Base-by-base conservation (phyloP, 176 grass and related monocot species). In the Tillandsia fasciculata region DNA sequence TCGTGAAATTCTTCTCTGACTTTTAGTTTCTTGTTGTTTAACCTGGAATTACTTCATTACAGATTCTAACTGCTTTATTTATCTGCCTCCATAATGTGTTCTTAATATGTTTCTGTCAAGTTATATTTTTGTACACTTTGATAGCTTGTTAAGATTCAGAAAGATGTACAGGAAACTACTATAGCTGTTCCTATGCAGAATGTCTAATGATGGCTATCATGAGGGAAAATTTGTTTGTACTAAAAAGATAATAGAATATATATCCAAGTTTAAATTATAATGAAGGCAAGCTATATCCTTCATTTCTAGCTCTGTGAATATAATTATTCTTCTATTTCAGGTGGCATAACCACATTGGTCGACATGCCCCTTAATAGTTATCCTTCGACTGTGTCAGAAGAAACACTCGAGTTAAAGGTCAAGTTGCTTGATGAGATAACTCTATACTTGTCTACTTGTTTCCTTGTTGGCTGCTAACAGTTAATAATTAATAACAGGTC, bases 311-410 rank as follows among this genome's bases (percentile, higher is more conserved):
- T 18, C 53, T 69, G 1, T 20, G 7, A 28, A n/a, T 26, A 53
- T 29, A 49, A 48, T 12, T 15, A 14, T 33, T 22, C 27, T 28
- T 10, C 54, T 12, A 10, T 75, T 84, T 80, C 83, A 97, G 94
- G 94, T 76, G 94, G 94, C 69, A 84, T 99, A 84, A 99, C 94
- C 24, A 87, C 86, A 47, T 50, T 99, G 68, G 78, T 99, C 17
- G 94, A 99, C 75, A 99, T 99, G 94, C 89, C 94, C 50, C 94
- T 99, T 65, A 99, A 99, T 73, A 99, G 84, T 77, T 77, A 80
- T 23, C 94, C 94, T 1, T 93, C 94, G 26, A 93, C 94, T 3
- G 82, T 99, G 11, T 90, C 89, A 52, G 80, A 87, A 74, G 87
- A 99, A 77, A 99, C 94, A 26, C 80, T 99, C 28, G 92, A 81